Evolutionary conservation across 2,329 filamentous ascomycete genomes (phyloP).

Genomic region (Colletotrichum spaethianum): DNA sequence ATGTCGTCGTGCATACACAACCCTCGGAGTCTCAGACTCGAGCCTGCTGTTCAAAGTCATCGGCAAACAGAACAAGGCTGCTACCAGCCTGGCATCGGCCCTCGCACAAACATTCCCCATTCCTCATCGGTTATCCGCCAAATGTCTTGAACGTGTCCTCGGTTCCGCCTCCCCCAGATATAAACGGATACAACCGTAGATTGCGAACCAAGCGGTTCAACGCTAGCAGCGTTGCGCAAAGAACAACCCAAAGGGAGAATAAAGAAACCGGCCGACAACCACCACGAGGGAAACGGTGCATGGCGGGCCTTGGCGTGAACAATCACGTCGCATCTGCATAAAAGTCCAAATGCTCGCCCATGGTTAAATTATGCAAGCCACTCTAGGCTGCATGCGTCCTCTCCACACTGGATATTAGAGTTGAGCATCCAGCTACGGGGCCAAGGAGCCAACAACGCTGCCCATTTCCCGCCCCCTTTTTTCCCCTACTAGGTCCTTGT

Average conservation of each 20-base stretch:
- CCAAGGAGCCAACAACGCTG: background rate
- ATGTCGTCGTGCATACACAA: background rate
- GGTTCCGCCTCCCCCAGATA: background rate
- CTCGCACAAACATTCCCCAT: background rate
- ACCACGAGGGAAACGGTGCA: background rate
- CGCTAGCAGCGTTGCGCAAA: background rate
- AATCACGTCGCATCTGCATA: background rate
- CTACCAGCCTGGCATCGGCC: background rate
- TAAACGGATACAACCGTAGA: background rate
- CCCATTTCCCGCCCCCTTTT: constrained; percentile 18
- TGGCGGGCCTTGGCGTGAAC: background rate
- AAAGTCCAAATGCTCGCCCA: background rate
- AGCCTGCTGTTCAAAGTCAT: background rate
- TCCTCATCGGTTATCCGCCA: background rate
- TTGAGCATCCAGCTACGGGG: background rate
- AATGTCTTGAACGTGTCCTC: background rate
- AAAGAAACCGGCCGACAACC: background rate
- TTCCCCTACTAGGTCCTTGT: background rate
- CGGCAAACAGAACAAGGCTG: no score
- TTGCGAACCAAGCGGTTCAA: background rate
- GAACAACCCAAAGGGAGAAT: background rate
- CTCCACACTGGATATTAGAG: background rate
- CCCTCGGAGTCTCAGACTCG: background rate
- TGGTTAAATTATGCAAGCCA: background rate
- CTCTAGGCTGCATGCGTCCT: background rate